A percentile compares a stretch with the other conserved stretches of the same genome.
phyloP scores from a whole-genome alignment of 306 rosid genomes.

The Urtica urens region DNA sequence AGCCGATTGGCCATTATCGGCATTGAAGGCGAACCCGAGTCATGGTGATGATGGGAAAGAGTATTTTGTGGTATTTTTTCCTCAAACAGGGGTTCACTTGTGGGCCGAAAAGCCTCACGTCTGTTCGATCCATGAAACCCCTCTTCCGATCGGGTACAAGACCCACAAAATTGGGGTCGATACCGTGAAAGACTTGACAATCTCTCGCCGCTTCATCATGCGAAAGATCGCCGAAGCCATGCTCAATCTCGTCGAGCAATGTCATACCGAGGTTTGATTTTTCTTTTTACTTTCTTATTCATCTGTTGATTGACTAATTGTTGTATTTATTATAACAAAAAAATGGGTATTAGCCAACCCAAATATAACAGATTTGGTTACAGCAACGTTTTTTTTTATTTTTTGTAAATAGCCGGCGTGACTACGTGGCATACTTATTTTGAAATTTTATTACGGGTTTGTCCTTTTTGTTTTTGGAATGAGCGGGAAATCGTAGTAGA shows the following conservation, averaged over 20 bases:
- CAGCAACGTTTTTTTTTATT: no score
- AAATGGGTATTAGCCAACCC: no score
- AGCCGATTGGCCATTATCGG: conserved; percentile 93
- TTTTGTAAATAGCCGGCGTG: no score
- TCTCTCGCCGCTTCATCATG: conserved; percentile 67
- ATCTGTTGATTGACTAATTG: background rate
- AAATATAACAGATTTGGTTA: no score
- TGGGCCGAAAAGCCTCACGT: conserved; percentile 92
- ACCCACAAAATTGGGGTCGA: conserved; percentile 64
- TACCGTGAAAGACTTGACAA: conserved; percentile 62
- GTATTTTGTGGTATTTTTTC: conserved; percentile 83
- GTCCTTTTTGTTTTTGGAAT: no score
- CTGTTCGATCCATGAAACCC: conserved; percentile 61
- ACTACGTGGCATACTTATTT: no score
- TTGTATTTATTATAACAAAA: conserved; percentile 3
- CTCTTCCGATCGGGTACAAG: conserved; percentile 79
- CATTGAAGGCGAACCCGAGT: conserved; percentile 92
- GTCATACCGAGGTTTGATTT: conserved; percentile 65
- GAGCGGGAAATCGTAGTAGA: no score
- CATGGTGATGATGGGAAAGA: conserved; percentile 84
- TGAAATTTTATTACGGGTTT: no score
- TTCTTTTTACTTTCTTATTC: conserved; percentile 10
- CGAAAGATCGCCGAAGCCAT: conserved; percentile 76
- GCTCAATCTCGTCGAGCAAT: conserved; percentile 78
- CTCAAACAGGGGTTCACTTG: conserved; percentile 78